phyloP scores from a whole-genome alignment of 257 asterid species.

The Fraxinus excelsior region DNA sequence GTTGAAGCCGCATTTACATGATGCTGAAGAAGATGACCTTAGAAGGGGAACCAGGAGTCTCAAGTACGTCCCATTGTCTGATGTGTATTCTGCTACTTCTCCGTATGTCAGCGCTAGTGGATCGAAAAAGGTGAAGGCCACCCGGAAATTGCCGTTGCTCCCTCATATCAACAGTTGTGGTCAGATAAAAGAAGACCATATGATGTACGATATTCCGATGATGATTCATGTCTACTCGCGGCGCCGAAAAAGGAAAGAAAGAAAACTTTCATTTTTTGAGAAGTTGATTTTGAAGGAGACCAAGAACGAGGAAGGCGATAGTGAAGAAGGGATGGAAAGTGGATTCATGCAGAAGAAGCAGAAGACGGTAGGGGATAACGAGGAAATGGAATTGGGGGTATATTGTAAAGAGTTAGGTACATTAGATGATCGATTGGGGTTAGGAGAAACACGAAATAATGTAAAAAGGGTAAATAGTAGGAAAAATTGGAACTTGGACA shows the following conservation, averaged over 20 bases:
- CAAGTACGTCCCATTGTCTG: slow-evolving; percentile 77
- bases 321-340: slow-evolving; percentile 23
- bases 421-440: slow-evolving; percentile 33
- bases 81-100: slow-evolving; percentile 88
- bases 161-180: slow-evolving; percentile 37
- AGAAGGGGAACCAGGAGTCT: slow-evolving; percentile 46
- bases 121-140: slow-evolving; percentile 76
- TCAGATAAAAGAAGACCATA: slow-evolving; percentile 27
- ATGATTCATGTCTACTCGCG: slow-evolving; percentile 51
- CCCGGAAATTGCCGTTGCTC: slow-evolving; percentile 45
- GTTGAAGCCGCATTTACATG: slow-evolving; percentile 36
- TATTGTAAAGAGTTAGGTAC: slow-evolving; percentile 31
- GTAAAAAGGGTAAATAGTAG: slow-evolving; percentile 29
- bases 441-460: slow-evolving; percentile 34
- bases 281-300: slow-evolving; percentile 18
- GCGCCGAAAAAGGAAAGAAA: slow-evolving; percentile 46
- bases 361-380: slow-evolving; percentile 42
- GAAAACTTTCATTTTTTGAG: slow-evolving; percentile 29
- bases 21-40: slow-evolving; percentile 51
- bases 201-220: slow-evolving; percentile 22
- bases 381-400: slow-evolving; percentile 44
- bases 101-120: slow-evolving; percentile 72
- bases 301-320: slow-evolving; percentile 29
- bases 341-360: slow-evolving; percentile 37
- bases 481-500: slow-evolving; percentile 24